Percentiles rank a stretch among this genome's conserved stretches.
Evolutionary conservation across 768 basidiomycete species (phyloP).

Genomic region (Lyophyllum shimeji): DNA sequence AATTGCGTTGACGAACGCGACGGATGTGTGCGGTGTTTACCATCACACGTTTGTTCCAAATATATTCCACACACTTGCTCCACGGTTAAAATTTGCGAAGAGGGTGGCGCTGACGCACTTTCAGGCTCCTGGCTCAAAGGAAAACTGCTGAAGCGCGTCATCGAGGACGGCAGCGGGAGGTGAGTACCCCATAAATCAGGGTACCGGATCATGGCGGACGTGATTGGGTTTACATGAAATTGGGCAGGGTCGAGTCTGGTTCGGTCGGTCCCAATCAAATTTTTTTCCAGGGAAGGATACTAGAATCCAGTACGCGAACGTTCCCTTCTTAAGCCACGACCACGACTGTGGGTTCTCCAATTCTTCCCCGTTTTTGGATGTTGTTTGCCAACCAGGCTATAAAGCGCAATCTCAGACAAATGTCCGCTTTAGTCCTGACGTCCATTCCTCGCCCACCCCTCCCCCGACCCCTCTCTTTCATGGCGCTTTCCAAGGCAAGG

Average conservation of each 20-base stretch:
- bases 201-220: background rate
- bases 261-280: background rate
- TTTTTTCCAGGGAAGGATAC: slow-evolving; percentile 3
- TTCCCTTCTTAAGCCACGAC: background rate
- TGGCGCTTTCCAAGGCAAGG: slow-evolving; percentile 6
- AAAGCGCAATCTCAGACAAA: slow-evolving; percentile 10
- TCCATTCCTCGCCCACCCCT: background rate
- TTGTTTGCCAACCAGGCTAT: slow-evolving; percentile 9
- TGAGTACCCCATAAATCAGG: background rate
- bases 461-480: background rate
- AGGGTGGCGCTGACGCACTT: background rate
- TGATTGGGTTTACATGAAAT: background rate
- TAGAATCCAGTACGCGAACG: background rate
- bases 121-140: background rate
- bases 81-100: background rate
- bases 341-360: background rate
- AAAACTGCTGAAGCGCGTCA: background rate
- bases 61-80: background rate
- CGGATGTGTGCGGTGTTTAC: background rate
- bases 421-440: background rate
- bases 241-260: background rate
- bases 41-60: slow-evolving; percentile 2
- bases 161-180: background rate
- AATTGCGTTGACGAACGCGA: slow-evolving; percentile 2
- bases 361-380: slow-evolving; percentile 7